Conservation (phyloP, 306 rosid species). For the Aeschynomene evenia region DNA sequence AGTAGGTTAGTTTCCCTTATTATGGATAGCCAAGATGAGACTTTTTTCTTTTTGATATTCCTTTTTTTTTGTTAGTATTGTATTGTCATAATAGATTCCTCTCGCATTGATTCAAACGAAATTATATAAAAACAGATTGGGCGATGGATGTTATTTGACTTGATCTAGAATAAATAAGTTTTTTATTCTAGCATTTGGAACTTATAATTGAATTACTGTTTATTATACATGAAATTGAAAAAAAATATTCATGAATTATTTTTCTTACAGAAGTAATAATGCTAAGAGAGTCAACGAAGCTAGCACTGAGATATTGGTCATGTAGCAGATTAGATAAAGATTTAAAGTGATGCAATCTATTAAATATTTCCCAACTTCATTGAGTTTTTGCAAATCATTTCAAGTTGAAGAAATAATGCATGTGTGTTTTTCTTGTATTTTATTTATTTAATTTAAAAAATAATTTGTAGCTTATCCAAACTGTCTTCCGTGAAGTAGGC, state of each 20-base stretch:
- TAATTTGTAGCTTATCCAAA: slow-evolving; percentile 10
- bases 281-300: not conserved
- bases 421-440: not conserved
- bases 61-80: not conserved
- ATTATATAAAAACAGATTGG: not conserved
- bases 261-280: not conserved
- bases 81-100: slow-evolving; percentile 8
- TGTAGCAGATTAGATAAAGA: not conserved
- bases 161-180: not conserved
- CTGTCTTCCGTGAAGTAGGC: not conserved
- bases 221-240: not conserved
- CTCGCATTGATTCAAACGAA: not conserved
- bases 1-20: slow-evolving; percentile 7
- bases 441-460: not conserved
- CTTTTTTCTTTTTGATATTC: not conserved
- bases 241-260: too few relatives aligned
- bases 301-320: not conserved
- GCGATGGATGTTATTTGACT: not conserved
- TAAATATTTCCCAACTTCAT: not conserved
- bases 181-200: too few relatives aligned
- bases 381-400: not conserved
- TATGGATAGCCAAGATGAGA: not conserved
- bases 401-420: slow-evolving; percentile 3
- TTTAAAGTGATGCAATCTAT: not conserved
- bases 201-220: too few relatives aligned